Percentiles rank a stretch among this genome's conserved stretches.
These are phyloP conservation scores for Leishmania arabica DNA, from an alignment of 208 protist species.

Conservation along the genomic window DNA sequence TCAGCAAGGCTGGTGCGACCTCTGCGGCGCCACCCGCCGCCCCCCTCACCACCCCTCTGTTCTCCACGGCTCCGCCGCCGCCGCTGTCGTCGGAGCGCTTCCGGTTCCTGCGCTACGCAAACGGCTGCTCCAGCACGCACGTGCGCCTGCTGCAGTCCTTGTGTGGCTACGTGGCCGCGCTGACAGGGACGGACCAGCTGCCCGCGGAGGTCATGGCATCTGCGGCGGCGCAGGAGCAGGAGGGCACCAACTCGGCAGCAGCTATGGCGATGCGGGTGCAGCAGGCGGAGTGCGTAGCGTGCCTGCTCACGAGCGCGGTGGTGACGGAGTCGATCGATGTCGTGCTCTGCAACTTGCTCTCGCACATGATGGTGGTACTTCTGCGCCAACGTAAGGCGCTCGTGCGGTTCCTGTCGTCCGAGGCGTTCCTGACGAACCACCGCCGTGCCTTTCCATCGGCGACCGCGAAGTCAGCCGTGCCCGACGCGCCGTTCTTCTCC, in stretches of 20 bases:
- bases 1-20: neutral
- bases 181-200: constrained; percentile 39
- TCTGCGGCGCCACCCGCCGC: neutral
- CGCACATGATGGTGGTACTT: constrained; percentile 40
- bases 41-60: constrained; percentile 1
- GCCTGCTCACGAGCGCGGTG: constrained; percentile 69
- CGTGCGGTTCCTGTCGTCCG: constrained; percentile 51
- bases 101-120: constrained; percentile 77
- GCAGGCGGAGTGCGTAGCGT: constrained; percentile 48
- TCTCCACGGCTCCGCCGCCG: constrained; percentile 11
- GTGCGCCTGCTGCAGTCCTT: constrained; percentile 59
- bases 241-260: constrained; percentile 13
- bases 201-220: constrained; percentile 23
- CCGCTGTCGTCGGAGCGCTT: constrained; percentile 56
- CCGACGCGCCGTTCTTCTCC: constrained; percentile 30
- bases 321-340: constrained; percentile 72
- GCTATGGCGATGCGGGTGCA: constrained; percentile 23
- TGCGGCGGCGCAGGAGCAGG: constrained; percentile 19
- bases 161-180: constrained; percentile 66
- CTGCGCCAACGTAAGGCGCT: constrained; percentile 52
- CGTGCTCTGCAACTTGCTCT: constrained; percentile 56
- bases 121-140: constrained; percentile 68
- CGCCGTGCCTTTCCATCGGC: constrained; percentile 38
- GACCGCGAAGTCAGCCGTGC: neutral
- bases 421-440: constrained; percentile 39